Conservation (phyloP, 257 asterid species). For the Cordia subcordata region DNA sequence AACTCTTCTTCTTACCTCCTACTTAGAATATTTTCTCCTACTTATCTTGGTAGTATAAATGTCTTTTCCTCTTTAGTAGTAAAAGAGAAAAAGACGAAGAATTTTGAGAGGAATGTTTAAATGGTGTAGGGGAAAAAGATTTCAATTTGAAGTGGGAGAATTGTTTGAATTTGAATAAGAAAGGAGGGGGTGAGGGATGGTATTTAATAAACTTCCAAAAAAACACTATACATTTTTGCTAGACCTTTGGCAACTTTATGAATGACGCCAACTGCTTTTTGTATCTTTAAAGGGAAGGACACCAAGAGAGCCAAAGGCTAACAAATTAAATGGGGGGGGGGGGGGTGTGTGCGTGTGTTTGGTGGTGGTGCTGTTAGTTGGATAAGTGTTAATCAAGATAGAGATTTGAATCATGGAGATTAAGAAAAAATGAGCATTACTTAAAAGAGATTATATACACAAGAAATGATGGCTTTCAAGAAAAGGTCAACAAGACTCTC, state of each 20-base stretch:
- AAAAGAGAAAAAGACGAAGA: background rate
- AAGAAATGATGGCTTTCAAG: background rate
- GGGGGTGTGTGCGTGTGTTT: slow-evolving; percentile 1
- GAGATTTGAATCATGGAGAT: background rate
- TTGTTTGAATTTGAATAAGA: slow-evolving; percentile 10
- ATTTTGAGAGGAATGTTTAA: too few relatives aligned
- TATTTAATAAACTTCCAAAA: background rate
- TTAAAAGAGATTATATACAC: too few relatives aligned
- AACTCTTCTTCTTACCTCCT: too few relatives aligned
- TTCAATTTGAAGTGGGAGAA: background rate
- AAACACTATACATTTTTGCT: background rate
- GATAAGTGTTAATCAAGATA: slow-evolving; percentile 6
- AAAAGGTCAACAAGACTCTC: too few relatives aligned
- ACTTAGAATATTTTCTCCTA: too few relatives aligned
- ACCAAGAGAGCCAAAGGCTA: background rate
- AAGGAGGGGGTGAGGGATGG: slow-evolving; percentile 3
- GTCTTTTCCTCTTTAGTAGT: background rate
- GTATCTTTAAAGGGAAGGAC: slow-evolving; percentile 6
- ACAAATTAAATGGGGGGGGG: too few relatives aligned
- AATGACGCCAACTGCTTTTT: background rate
- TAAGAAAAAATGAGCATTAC: background rate
- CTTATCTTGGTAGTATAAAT: background rate
- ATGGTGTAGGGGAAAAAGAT: too few relatives aligned
- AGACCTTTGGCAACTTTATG: background rate
- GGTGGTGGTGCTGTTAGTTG: slow-evolving; percentile 10